Evolutionary conservation across 1,284 basidiomycete genomes (phyloP).

Genomic region (Cystobasidiaceae sp.): DNA sequence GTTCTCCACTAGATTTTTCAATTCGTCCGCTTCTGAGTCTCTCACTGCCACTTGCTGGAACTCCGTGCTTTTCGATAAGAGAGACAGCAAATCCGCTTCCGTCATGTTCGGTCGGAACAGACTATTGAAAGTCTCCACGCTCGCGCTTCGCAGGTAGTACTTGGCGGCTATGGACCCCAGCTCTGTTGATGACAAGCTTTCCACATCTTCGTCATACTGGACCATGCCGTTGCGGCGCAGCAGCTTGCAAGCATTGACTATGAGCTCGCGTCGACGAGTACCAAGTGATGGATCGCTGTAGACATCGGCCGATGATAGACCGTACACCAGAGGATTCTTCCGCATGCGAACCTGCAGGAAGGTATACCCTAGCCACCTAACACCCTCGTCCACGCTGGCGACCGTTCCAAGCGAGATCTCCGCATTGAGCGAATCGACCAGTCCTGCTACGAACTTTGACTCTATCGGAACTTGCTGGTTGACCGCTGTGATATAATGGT

Average conservation of each 20-base stretch:
- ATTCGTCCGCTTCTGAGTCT: slow-evolving; percentile 81
- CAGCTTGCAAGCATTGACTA: slow-evolving; percentile 63
- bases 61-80: slow-evolving; percentile 90
- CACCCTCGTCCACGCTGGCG: slow-evolving; percentile 75
- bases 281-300: slow-evolving; percentile 73
- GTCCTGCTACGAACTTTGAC: slow-evolving; percentile 82
- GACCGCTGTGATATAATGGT: slow-evolving; percentile 62
- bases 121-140: slow-evolving; percentile 84
- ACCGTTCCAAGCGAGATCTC: slow-evolving; percentile 95
- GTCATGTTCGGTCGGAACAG: slow-evolving; percentile 78
- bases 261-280: slow-evolving; percentile 66
- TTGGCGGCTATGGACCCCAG: slow-evolving; percentile 91
- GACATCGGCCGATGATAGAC: slow-evolving; percentile 70
- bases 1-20: slow-evolving; percentile 64
- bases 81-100: slow-evolving; percentile 82
- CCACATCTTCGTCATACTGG: slow-evolving; percentile 60
- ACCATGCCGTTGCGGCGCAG: slow-evolving; percentile 82
- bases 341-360: slow-evolving; percentile 95
- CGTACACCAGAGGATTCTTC: slow-evolving; percentile 86
- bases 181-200: slow-evolving; percentile 71
- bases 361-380: slow-evolving; percentile 95
- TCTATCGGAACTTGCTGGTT: slow-evolving; percentile 78
- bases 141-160: slow-evolving; percentile 85
- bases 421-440: slow-evolving; percentile 89
- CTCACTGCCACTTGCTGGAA: slow-evolving; percentile 93